phyloP scores from a whole-genome alignment of 2,329 filamentous ascomycete genomes.

The Fusarium siculi region DNA sequence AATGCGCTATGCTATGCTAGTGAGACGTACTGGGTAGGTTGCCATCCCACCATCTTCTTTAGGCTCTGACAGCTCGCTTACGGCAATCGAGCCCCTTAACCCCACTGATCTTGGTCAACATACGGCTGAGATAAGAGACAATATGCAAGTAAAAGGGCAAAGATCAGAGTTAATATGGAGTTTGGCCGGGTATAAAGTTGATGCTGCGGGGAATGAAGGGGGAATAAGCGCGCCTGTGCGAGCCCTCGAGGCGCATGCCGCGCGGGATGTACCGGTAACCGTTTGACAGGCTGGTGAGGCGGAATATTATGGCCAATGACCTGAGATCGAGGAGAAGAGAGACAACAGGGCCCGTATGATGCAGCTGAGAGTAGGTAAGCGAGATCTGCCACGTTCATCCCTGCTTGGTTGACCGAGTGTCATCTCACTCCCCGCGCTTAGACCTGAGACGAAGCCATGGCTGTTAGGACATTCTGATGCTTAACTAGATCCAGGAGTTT shows the following conservation, averaged over 20 bases:
- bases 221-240: slow-evolving; percentile 26
- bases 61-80: slow-evolving; percentile 35
- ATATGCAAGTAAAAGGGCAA: slow-evolving; percentile 4
- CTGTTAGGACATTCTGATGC: not conserved
- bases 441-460: slow-evolving; percentile 18
- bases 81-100: not conserved
- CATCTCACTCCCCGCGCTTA: slow-evolving; percentile 7
- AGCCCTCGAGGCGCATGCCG: slow-evolving; percentile 7
- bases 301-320: slow-evolving; percentile 2
- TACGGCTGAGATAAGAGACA: slow-evolving; percentile 26
- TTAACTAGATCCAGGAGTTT: not conserved
- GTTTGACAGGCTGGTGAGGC: slow-evolving; percentile 3
- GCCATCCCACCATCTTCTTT: slow-evolving; percentile 5
- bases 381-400: slow-evolving; percentile 21
- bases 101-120: slow-evolving; percentile 1
- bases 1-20: slow-evolving; percentile 1
- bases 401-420: not conserved
- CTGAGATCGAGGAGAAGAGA: slow-evolving; percentile 9
- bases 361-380: slow-evolving; percentile 3
- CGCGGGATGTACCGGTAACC: slow-evolving; percentile 15
- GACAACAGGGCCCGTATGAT: not conserved
- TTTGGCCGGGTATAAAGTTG: slow-evolving; percentile 17
- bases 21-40: not conserved
- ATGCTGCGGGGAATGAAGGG: slow-evolving; percentile 24
- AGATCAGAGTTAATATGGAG: slow-evolving; percentile 8